These are phyloP conservation scores for Solanum peruvianum DNA, from an alignment of 257 asterid genomes.

Conservation along the genomic window DNA sequence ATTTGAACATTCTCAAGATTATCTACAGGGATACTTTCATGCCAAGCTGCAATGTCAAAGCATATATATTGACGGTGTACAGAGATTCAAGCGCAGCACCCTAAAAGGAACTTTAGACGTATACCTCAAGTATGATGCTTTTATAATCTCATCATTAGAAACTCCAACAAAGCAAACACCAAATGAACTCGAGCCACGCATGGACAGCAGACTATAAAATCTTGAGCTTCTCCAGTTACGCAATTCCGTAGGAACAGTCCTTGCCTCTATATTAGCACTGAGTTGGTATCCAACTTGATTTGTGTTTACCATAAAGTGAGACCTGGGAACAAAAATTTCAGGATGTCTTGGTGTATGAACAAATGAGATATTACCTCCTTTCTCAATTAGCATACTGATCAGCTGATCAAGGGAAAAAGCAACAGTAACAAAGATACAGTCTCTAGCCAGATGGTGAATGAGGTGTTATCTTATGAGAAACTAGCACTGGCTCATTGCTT, in stretches of 20 bases:
- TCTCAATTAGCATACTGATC: slow-evolving; percentile 19
- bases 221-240: slow-evolving; percentile 16
- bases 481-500: slow-evolving; percentile 29
- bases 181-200: slow-evolving; percentile 18
- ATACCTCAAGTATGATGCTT: slow-evolving; percentile 28
- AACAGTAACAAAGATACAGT: neutral
- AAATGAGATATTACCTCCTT: slow-evolving; percentile 15
- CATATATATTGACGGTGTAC: neutral
- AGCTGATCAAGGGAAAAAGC: slow-evolving; percentile 7
- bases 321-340: slow-evolving; percentile 18
- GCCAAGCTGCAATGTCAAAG: neutral
- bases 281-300: slow-evolving; percentile 13
- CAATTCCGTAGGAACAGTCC: slow-evolving; percentile 45
- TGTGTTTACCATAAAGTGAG: slow-evolving; percentile 9
- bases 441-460: slow-evolving; percentile 35
- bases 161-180: slow-evolving; percentile 18
- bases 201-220: slow-evolving; percentile 15
- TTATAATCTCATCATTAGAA: slow-evolving; percentile 24
- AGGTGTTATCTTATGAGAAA: slow-evolving; percentile 15
- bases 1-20: neutral
- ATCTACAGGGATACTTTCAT: slow-evolving; percentile 6
- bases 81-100: slow-evolving; percentile 11
- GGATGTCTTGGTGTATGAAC: slow-evolving; percentile 14
- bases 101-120: slow-evolving; percentile 15
- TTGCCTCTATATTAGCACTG: slow-evolving; percentile 10